Base-by-base conservation (phyloP, 176 grass and related monocot genomes). In the Raddia distichophylla region DNA sequence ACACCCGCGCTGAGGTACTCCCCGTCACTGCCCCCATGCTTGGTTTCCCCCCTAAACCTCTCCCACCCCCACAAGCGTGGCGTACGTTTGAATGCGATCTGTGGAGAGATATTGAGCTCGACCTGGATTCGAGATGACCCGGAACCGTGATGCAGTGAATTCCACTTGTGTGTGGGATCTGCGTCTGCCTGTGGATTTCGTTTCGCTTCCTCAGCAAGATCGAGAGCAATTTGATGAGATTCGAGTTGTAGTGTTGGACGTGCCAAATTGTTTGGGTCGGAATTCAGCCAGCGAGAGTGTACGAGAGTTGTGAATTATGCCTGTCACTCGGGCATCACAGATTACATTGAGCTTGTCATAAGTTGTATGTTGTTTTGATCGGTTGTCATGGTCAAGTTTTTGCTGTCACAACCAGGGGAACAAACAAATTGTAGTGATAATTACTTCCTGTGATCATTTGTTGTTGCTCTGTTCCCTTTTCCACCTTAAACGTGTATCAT, bases 1-100 rank as follows among this genome's bases (percentile, higher is more conserved):
- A 99, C 70, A 91, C 96, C 32, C 93, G 96, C 68, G 93, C 96
- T 32, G 89, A 99, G 96, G 96, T 95, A 82, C 72, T 76, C 40
- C 67, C 63, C 32, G 19, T 79, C 20, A 40, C 65, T 69, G 12
- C 17, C 10, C 37, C 60, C 11, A 34, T 67, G 73, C 6, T 75
- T 45, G 32, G 20, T 40, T 68, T 56, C 75, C 37, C 34, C 12
- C n/a, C 69, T 74, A 47, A 74, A 76, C 53, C 80, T 52, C 60
- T 63, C 75, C 76, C 37, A 71, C 76, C 87, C 59, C 62, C 62
- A 11, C 63, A 48, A 18, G 46, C 64, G 52, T 44, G 76, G 50
- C 32, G 32, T 53, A 6, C 22, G 14, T 56, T 11, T 58, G 19
- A 35, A 74, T 74, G 61, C 32, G 74, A 85, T 92, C 47, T 15